Evolutionary conservation across 1,284 basidiomycete genomes (phyloP), one percentile per base, ranked within the genome.

Genomic region (Malassezia japonica): DNA sequence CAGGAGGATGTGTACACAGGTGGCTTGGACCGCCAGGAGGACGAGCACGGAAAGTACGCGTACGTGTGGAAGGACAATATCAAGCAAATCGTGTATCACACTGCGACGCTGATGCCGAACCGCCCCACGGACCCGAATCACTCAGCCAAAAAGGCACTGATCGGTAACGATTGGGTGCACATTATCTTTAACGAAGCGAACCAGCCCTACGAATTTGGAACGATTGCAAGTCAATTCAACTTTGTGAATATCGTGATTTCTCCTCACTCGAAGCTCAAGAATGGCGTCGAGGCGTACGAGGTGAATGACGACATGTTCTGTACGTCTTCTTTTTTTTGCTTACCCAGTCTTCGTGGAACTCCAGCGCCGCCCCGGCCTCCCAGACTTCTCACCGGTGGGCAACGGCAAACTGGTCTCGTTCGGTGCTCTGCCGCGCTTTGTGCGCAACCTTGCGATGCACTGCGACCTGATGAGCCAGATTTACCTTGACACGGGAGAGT

Each of bases 61-160:
- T 98, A 98, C 67, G 90, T 91, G 0, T 98, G 92, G 91, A 91
- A 89, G 84, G 90, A 99, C 74, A 90, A 95, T 67, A 91, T 95
- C 37, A 84, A 85, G 15, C 94, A 98, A 71, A 82, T 95, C 53
- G 79, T 95, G 46, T 99, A 88, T 74, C 94, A 98, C 74, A 85
- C 89, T 1, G 86, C 92, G 2, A 98, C 94, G 1, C 82, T 99
- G 76, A 98, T 98, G 94, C 94, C 94, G n/a, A 65, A 66, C 50
- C 46, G 59, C 33, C 47, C 48, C 31, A 51, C 48, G 27, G 70
- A 72, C 43, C 57, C 61, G 18, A 67, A 48, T 10, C 56, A 56
- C 32, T 50, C 56, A 13, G 45, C 53, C 5, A 72, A 72, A 39
- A 72, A 70, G 51, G 70, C 67, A 15, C 60, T 71, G 16, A 70